Percentiles rank a stretch among this genome's conserved stretches.
Conservation (phyloP, 306 rosid genomes). For the barrel medic (Medicago truncatula) region MtrunA17r5.0-ANR NC_053043.1:43604001-43604500, state of each 20-base stretch:
- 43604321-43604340: slow-evolving; percentile 21
- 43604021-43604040: slow-evolving; percentile 65
- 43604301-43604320: neutral
- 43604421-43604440: slow-evolving; percentile 58
- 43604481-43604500: slow-evolving; percentile 53
- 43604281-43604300: neutral
- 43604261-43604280: neutral
- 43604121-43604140: neutral
- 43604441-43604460: slow-evolving; percentile 52
- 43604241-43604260: neutral
- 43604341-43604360: slow-evolving; percentile 16
- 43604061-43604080: slow-evolving; percentile 63
- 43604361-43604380: slow-evolving; percentile 38
- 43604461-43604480: slow-evolving; percentile 52
- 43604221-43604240: neutral
- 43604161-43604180: neutral
- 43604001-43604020: slow-evolving; percentile 53
- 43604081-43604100: slow-evolving; percentile 56
- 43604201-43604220: neutral
- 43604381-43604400: slow-evolving; percentile 65
- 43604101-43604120: slow-evolving; percentile 57
- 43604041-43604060: slow-evolving; percentile 63
- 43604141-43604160: neutral
- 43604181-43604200: neutral
- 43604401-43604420: slow-evolving; percentile 63